Percentiles rank a stretch among this genome's conserved stretches.
Conservation (phyloP, 208 protist genomes). For the Leishmania martiniquensis region DNA sequence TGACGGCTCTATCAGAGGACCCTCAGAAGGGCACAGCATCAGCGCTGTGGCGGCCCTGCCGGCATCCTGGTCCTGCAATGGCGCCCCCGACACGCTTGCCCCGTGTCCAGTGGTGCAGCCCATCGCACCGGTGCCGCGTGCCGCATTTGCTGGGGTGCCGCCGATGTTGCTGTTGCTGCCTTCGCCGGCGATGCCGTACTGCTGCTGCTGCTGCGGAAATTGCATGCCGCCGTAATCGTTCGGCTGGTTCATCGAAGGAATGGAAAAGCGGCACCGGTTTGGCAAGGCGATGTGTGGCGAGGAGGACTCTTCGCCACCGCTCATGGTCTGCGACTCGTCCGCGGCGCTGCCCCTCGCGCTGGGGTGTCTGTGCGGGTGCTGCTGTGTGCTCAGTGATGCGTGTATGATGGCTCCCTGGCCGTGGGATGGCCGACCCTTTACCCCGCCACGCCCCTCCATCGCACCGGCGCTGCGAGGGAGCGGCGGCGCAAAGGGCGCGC, state of each 20-base stretch:
- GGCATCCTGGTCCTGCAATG: background rate
- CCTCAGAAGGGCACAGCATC: background rate
- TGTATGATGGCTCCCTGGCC: background rate
- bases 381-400: background rate
- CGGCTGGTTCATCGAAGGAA: background rate
- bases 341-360: background rate
- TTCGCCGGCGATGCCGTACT: background rate
- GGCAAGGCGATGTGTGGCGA: background rate
- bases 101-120: background rate
- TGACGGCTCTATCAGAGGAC: background rate
- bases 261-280: background rate
- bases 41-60: background rate
- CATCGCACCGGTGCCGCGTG: background rate
- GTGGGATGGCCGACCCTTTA: background rate
- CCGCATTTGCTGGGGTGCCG: background rate
- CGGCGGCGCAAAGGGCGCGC: background rate
- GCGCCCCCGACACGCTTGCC: background rate
- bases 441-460: background rate
- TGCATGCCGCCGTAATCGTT: background rate
- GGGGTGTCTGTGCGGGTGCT: background rate
- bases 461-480: conserved; percentile 13
- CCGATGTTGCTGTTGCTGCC: background rate
- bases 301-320: background rate
- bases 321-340: background rate
- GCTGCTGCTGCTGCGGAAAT: background rate